Conservation (phyloP, 352 stramenopile species). For the Globisporangium rhizosaccharum region DNA sequence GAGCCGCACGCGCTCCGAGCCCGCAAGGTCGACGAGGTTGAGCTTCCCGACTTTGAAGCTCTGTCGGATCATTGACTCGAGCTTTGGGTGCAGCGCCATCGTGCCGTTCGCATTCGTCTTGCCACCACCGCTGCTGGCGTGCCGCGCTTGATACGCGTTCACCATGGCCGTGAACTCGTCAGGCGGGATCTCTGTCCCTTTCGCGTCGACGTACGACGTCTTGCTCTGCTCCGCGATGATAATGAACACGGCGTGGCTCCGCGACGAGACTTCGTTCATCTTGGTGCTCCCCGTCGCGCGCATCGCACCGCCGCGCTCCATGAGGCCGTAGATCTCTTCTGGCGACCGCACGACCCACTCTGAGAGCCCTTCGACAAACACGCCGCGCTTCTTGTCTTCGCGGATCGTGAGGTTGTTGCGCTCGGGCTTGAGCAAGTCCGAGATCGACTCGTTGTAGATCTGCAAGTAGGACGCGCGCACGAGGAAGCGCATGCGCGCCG, state of each 20-base stretch:
- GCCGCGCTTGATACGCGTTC: slow-evolving; percentile 61
- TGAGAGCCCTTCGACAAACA: slow-evolving; percentile 93
- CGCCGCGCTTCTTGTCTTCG: slow-evolving; percentile 89
- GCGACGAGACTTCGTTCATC: slow-evolving; percentile 87
- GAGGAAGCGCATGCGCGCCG: slow-evolving; percentile 82
- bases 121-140: slow-evolving; percentile 15
- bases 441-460: slow-evolving; percentile 96
- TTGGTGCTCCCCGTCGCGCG: slow-evolving; percentile 81
- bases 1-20: slow-evolving; percentile 86
- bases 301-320: slow-evolving; percentile 87
- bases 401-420: slow-evolving; percentile 90
- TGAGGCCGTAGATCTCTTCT: slow-evolving; percentile 93
- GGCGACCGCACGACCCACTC: slow-evolving; percentile 92
- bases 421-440: slow-evolving; percentile 92
- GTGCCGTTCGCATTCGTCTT: slow-evolving; percentile 22
- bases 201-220: slow-evolving; percentile 84
- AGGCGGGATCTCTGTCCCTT: slow-evolving; percentile 69
- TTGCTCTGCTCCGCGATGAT: slow-evolving; percentile 93
- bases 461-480: slow-evolving; percentile 91
- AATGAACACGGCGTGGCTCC: slow-evolving; percentile 92
- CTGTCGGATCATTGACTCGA: slow-evolving; percentile 88
- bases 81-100: slow-evolving; percentile 49
- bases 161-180: slow-evolving; percentile 86
- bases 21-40: slow-evolving; percentile 91
- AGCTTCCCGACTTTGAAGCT: slow-evolving; percentile 94